Evolutionary conservation across 106 monocot species (phyloP), one percentile per base, ranked within the genome.

Genomic region (Allium cepa): DNA sequence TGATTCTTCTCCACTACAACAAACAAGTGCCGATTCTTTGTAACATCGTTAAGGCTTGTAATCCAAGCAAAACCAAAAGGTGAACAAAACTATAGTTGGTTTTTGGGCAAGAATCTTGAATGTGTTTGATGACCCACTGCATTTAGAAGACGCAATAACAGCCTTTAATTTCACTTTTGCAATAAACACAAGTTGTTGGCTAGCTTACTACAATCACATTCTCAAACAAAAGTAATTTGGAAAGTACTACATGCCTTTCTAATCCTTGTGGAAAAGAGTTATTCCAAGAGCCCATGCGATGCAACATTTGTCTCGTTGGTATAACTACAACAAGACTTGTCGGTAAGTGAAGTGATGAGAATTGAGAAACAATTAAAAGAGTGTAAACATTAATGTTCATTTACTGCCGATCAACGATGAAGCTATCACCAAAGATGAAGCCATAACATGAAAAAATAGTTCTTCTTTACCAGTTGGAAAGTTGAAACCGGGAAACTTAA

Each of bases 181-280:
- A 5, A 63, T 63, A 60, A 9, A 59, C 58, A 49, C 17, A 7
- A 8, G 66, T 75, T 49, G 59, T 28, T 59, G 59, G 74, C 22
- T 49, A 73, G 56, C 59, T 27, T 49, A 27, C 17, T 27, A 45
- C 58, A 48, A 49, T n/a, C 51, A 36, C 48, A 72, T 62, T 63
- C 11, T 49, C 47, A 69, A 67, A 69, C 69, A 73, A 73, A 68
- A 53, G 50, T n/a, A 68, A 62, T 56, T 36, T 47, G 11, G 61
- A 76, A 28, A 73, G 47, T 55, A 69, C 51, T 70, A 75, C 60
- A 66, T 66, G 69, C 67, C 67, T 58, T 57, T 15, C 59, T 59
- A 56, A 50, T 64, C 14, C 36, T 18, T 26, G 53, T 26, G 26
- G 27, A 67, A 26, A 51, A 62, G 65, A 17, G 8, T 52, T 47